A percentile compares a stretch with the other conserved stretches of the same genome.
Conservation (phyloP, 208 protist species). For the Crithidia thermophila region DNA sequence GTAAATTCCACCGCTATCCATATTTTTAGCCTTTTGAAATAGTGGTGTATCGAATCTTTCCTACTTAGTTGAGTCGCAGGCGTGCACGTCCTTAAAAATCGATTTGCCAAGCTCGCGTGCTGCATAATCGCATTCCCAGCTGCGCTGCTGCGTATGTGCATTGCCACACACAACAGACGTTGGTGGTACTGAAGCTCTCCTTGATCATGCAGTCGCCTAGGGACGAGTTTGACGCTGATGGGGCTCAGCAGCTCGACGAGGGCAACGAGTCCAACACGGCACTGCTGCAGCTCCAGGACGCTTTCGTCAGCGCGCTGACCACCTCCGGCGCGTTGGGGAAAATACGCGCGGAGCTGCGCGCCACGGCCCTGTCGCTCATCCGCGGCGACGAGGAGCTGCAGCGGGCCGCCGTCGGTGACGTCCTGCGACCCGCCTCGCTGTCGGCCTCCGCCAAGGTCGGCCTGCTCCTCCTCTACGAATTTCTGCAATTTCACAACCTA, state of each 20-base stretch:
- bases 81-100: too few species aligned
- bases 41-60: too few species aligned
- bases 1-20: too few species aligned
- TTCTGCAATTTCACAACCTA: constrained; percentile 58
- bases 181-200: too few species aligned
- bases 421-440: constrained; percentile 22
- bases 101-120: too few species aligned
- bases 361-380: constrained; percentile 63
- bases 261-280: constrained; percentile 69
- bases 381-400: constrained; percentile 61
- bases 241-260: constrained; percentile 33
- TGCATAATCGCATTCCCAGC: too few species aligned
- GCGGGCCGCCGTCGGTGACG: constrained; percentile 40
- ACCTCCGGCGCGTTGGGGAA: constrained; percentile 64
- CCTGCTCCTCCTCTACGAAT: constrained; percentile 78
- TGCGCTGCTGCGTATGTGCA: too few species aligned
- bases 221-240: constrained; percentile 27
- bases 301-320: constrained; percentile 69
- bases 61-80: too few species aligned
- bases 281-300: constrained; percentile 74
- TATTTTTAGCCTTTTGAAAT: too few species aligned
- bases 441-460: constrained; percentile 36
- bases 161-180: too few species aligned
- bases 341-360: constrained; percentile 77
- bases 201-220: not conserved